Conservation (phyloP, 2,329 filamentous ascomycete species). For the Microsporum audouinii region DNA sequence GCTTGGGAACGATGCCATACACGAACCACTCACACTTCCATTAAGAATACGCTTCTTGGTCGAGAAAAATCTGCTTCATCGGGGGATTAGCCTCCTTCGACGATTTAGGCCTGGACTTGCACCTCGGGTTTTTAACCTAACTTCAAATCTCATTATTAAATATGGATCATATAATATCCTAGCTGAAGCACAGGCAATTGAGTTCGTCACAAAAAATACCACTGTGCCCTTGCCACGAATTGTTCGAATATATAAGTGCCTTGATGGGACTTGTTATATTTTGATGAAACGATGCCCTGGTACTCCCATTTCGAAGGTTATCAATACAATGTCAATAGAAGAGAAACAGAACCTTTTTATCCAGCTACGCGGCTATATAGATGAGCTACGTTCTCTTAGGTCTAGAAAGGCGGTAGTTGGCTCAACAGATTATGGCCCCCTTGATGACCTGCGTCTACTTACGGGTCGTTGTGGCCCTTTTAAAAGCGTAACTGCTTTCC, state of each 20-base stretch:
- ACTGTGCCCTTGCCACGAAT: slow-evolving; percentile 36
- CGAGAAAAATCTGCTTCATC: not conserved
- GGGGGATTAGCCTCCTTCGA: not conserved
- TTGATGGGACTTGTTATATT: slow-evolving; percentile 33
- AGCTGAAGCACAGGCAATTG: not conserved
- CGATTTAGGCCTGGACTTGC: not conserved
- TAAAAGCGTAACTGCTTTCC: slow-evolving; percentile 24
- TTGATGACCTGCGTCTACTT: slow-evolving; percentile 22
- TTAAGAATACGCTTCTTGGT: not conserved
- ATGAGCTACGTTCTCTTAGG: slow-evolving; percentile 12
- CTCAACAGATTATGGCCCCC: slow-evolving; percentile 15
- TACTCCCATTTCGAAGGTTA: slow-evolving; percentile 15
- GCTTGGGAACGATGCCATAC: too few relatives aligned
- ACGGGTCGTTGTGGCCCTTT: slow-evolving; percentile 25
- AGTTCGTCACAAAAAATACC: not conserved
- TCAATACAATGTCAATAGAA: slow-evolving; percentile 10
- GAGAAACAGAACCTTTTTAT: slow-evolving; percentile 6
- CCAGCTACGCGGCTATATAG: slow-evolving; percentile 11
- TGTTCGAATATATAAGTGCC: slow-evolving; percentile 31
- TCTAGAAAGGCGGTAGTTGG: slow-evolving; percentile 10
- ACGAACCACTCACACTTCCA: too few relatives aligned
- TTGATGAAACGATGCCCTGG: slow-evolving; percentile 36
- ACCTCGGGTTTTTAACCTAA: not conserved
- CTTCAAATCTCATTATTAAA: not conserved
- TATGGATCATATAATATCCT: not conserved